Conservation (phyloP, 2,329 filamentous ascomycete genomes). For the Xylariaceae sp. region DNA sequence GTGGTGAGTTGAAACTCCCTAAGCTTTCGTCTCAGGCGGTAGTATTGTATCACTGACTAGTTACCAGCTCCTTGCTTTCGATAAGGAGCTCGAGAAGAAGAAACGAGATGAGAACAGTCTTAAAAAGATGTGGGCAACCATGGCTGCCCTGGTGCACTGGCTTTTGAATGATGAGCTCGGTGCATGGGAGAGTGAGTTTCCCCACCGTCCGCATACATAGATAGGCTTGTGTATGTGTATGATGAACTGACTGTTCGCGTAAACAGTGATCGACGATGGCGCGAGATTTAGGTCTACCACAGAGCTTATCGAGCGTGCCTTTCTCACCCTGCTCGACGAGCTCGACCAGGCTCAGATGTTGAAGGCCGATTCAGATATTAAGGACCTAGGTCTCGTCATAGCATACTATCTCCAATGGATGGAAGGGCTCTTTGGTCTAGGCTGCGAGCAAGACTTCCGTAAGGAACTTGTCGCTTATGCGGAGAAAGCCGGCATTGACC, state of each 20-base stretch:
- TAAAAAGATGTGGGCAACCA: conserved; percentile 29
- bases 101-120: conserved; percentile 20
- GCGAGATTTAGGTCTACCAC: conserved; percentile 15
- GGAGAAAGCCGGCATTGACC: conserved; percentile 27
- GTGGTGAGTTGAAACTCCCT: conserved; percentile 18
- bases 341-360: conserved; percentile 25
- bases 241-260: not conserved
- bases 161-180: conserved; percentile 18
- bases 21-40: not conserved
- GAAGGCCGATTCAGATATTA: conserved; percentile 23
- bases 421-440: conserved; percentile 11
- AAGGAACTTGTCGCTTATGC: conserved; percentile 27
- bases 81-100: conserved; percentile 28
- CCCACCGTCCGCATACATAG: not conserved
- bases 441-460: conserved; percentile 15
- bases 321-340: conserved; percentile 26
- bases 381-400: conserved; percentile 27
- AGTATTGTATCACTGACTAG: not conserved
- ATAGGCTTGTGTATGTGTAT: too few relatives aligned
- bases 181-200: conserved; percentile 26
- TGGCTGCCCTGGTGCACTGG: conserved; percentile 25
- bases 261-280: conserved; percentile 17
- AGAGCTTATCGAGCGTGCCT: conserved; percentile 19
- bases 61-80: conserved; percentile 22
- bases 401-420: conserved; percentile 24